phyloP scores from a whole-genome alignment of 2,329 filamentous ascomycete species.

The Aspergillus tubingensis region DNA sequence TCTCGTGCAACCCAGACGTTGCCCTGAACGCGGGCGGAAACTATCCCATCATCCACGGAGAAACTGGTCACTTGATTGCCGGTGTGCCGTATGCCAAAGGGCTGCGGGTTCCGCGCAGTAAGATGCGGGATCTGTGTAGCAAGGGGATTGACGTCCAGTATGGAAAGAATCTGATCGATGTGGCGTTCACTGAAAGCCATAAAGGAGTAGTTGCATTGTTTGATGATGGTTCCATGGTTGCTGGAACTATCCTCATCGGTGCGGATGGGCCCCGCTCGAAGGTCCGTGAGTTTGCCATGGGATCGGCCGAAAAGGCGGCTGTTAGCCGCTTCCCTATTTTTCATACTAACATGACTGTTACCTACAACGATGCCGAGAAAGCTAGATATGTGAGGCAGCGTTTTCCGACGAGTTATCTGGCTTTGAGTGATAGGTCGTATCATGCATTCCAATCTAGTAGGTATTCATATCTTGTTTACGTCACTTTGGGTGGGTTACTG shows the following conservation, averaged over 20 bases:
- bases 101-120: constrained; percentile 9
- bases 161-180: constrained; percentile 5
- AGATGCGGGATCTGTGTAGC: constrained; percentile 8
- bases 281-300: constrained; percentile 6
- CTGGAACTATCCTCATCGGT: constrained; percentile 1
- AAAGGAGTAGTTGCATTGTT: constrained; percentile 1
- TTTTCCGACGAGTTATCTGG: constrained; percentile 12
- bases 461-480: background rate
- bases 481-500: background rate
- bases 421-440: constrained; percentile 12
- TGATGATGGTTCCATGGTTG: background rate
- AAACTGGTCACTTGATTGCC: constrained; percentile 2
- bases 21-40: background rate
- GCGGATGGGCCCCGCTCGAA: constrained; percentile 4
- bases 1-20: constrained; percentile 9
- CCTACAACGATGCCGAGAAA: constrained; percentile 7
- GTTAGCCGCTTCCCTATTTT: constrained; percentile 16
- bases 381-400: constrained; percentile 7
- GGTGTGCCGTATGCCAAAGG: constrained; percentile 9
- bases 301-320: background rate
- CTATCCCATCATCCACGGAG: constrained; percentile 13
- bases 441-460: constrained; percentile 14
- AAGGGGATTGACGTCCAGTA: constrained; percentile 11
- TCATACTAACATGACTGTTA: constrained; percentile 14
- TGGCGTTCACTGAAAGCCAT: constrained; percentile 7